Evolutionary conservation across 306 rosid genomes (phyloP), one percentile per base, ranked within the genome.

Genomic region (Crotalaria pallida): DNA sequence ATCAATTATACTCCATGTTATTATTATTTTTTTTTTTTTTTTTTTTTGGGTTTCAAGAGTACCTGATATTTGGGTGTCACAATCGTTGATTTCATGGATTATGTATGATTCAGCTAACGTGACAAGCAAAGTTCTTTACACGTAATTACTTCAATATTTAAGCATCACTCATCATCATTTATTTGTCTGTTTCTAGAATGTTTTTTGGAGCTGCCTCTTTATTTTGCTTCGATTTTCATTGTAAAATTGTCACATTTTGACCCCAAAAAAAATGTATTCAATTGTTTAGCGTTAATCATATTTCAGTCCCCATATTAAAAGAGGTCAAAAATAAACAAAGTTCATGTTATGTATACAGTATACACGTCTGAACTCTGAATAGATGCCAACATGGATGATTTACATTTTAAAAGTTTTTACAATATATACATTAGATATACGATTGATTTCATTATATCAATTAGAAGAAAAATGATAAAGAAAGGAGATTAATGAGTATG

Each of bases 161-260:
- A 49, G 31, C 58, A 27, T 36, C 50, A 17, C 3, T 33, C 13
- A 21, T 52, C 11, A 47, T 67, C 4, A n/a, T n/a, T 75, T 10
- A 45, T 24, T 53, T 19, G 11, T 18, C 48, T n/a, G 10, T 58
- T 62, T 0, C 19, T 15, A 21, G 52, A 1, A 17, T 19, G 17
- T n/a, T n/a, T 38, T 36, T 38, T 34, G 2, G 2, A 59, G 26
- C 47, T 17, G 9, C 2, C 12, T n/a, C 3, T 38, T 38, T 36
- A 33, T 33, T 5, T 34, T 10, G 9, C 2, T 63, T 23, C 26
- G 11, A 33, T 6, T 45, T 24, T 23, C 3, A 24, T 13, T 49
- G 31, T n/a, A 58, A 45, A 48, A 40, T 44, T 69, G 45, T 70
- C n/a, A 13, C 27, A 9, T 59, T 72, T 72, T 50, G 53, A 50